phyloP scores from a whole-genome alignment of 768 basidiomycete genomes.

The Hericium rajendrae region DNA sequence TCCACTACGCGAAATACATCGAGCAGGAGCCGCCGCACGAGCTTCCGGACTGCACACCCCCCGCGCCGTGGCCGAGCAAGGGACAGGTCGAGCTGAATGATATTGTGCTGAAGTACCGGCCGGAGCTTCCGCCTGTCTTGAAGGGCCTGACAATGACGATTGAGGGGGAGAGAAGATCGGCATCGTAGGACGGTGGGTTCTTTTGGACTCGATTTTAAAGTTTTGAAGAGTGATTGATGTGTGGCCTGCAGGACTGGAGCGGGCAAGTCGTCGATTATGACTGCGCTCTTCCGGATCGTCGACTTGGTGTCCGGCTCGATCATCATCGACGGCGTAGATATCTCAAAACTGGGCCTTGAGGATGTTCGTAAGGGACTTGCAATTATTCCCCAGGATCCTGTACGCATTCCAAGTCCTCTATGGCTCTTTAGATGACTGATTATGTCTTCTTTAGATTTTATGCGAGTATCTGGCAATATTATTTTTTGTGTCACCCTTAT shows the following conservation, averaged over 20 bases:
- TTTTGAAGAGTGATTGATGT: not conserved
- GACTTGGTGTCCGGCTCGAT: constrained; percentile 73
- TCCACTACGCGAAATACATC: constrained; percentile 70
- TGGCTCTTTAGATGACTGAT: not conserved
- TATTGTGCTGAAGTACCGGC: constrained; percentile 74
- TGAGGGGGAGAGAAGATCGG: constrained; percentile 80
- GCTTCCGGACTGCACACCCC: constrained; percentile 47
- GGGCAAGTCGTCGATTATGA: constrained; percentile 87
- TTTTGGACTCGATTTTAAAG: not conserved
- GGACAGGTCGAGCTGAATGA: constrained; percentile 70
- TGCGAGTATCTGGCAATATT: not conserved
- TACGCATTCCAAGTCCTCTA: constrained; percentile 24
- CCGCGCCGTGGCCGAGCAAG: constrained; percentile 60
- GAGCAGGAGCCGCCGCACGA: constrained; percentile 77
- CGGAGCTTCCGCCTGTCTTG: constrained; percentile 82
- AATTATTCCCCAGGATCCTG: constrained; percentile 80
- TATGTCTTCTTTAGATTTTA: not conserved
- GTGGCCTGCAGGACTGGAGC: constrained; percentile 52
- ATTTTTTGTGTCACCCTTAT: not conserved
- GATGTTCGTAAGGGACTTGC: constrained; percentile 60
- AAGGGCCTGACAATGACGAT: constrained; percentile 70
- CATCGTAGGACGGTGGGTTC: constrained; percentile 57
- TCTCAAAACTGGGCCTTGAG: constrained; percentile 68
- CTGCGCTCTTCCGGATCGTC: constrained; percentile 76
- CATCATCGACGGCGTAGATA: constrained; percentile 73